Base-by-base conservation (phyloP, 1,284 basidiomycete species). In the Xanthoconium separans region DNA sequence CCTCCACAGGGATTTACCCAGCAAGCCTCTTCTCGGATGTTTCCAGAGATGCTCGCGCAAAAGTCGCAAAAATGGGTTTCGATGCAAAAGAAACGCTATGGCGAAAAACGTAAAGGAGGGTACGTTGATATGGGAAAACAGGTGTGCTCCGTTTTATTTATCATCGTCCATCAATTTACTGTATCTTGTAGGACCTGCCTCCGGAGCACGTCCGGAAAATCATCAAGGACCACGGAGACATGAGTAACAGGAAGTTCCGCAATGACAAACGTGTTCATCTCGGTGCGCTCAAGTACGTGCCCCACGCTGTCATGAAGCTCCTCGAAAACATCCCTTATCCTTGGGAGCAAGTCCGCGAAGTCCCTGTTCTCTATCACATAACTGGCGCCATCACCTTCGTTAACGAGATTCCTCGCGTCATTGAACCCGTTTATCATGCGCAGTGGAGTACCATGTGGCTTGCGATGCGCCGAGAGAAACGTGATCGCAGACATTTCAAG, bases 381-480 rank as follows among this genome's bases (percentile, higher is more conserved):
- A 98, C 97, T n/a, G 97, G 97, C 62, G 97, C 97, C 47, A 99
- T 99, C 73, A 99, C 97, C 1, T 99, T 99, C 68, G 95, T 99
- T 65, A 99, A 99, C 75, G 95, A 99, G 73, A 90, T 98, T 40
- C 97, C 97, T 47, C 89, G 93, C 45, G 87, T 99, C 59, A 92
- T 99, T 57, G 95, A 98, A 70, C 97, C 97, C 6, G 85, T 99
- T 20, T 99, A 98, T 73, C 97, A 99, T 70, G 95, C 97, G 0
- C 97, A 99, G 68, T 99, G 97, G 97, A 95, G 94, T 65, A 92
- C 93, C 5, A 99, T 99, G 97, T 99, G 97, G 97, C 80, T 99
- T 37, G 96, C 97, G 20, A 99, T 99, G 97, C 84, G 97, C 61
- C 80, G 97, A 62, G 97, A 99, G 77, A 99, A 99, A 80, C 87